A percentile compares a stretch with the other conserved stretches of the same genome.
These are phyloP conservation scores for Grosmannia serpens DNA, from an alignment of 2,329 filamentous ascomycete genomes.

Conservation along the genomic window DNA sequence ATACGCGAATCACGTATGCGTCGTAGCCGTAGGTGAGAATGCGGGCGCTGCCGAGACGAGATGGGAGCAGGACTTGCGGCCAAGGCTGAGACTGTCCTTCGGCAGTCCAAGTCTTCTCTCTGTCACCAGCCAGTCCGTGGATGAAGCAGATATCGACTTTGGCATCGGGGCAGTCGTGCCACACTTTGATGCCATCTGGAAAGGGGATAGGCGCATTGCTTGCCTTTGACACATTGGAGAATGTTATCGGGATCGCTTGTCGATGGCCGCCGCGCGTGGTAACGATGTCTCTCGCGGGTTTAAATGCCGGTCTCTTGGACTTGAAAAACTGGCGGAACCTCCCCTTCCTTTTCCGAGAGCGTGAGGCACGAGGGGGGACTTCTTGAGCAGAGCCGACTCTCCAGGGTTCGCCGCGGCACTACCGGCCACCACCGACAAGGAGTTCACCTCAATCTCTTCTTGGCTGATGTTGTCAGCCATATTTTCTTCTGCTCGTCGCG, in stretches of 20 bases:
- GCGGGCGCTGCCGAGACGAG: slow-evolving; percentile 18
- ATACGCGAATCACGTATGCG: slow-evolving; percentile 16
- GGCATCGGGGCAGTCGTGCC: slow-evolving; percentile 9
- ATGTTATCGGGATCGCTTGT: not conserved
- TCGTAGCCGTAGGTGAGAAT: slow-evolving; percentile 30
- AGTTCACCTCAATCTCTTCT: too few relatives aligned
- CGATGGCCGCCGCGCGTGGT: too few relatives aligned
- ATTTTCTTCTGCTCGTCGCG: too few relatives aligned
- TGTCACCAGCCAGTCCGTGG: slow-evolving; percentile 28
- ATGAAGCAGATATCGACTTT: slow-evolving; percentile 23
- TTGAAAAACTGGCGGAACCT: too few relatives aligned
- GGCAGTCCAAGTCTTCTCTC: slow-evolving; percentile 26
- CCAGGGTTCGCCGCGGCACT: too few relatives aligned
- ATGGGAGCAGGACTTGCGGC: slow-evolving; percentile 22
- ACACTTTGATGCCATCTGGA: slow-evolving; percentile 9
- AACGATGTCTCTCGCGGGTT: too few relatives aligned
- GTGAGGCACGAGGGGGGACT: too few relatives aligned
- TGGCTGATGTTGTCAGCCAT: too few relatives aligned
- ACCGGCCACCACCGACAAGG: too few relatives aligned
- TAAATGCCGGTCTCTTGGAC: too few relatives aligned
- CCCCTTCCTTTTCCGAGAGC: too few relatives aligned
- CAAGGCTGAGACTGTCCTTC: slow-evolving; percentile 18
- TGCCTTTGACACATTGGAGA: not conserved
- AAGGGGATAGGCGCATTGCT: not conserved
- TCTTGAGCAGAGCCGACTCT: too few relatives aligned